phyloP scores from a whole-genome alignment of 1,139 yeast species.

The Magnusiomyces tetraspermus region DNA sequence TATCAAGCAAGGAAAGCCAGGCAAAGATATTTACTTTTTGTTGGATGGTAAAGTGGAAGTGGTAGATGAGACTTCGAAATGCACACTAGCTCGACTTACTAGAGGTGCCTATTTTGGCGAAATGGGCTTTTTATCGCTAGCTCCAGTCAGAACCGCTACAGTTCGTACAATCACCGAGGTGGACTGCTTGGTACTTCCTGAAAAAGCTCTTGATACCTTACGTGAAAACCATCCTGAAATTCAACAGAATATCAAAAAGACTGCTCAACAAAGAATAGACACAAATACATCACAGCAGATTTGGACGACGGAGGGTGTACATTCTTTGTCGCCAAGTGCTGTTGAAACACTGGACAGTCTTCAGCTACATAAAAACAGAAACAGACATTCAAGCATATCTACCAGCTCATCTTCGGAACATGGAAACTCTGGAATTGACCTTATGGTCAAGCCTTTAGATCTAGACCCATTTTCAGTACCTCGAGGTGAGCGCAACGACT shows the following conservation, averaged over 20 bases:
- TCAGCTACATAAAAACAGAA: not conserved
- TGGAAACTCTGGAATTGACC: constrained; percentile 4
- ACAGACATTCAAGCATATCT: constrained; percentile 4
- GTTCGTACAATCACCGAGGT: constrained; percentile 52
- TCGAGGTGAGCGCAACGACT: not conserved
- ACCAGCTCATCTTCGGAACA: constrained; percentile 7
- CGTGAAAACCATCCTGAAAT: constrained; percentile 51
- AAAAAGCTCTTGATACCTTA: constrained; percentile 42
- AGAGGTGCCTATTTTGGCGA: constrained; percentile 68
- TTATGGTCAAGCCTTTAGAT: constrained; percentile 9
- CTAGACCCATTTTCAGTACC: constrained; percentile 8
- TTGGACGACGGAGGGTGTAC: constrained; percentile 11
- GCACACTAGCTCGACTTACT: constrained; percentile 47
- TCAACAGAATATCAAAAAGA: constrained; percentile 48
- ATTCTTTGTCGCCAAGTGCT: not conserved
- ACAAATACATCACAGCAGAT: constrained; percentile 36
- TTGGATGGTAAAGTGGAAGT: constrained; percentile 66
- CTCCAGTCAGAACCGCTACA: constrained; percentile 49
- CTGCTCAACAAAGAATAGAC: constrained; percentile 50
- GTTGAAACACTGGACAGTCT: not conserved
- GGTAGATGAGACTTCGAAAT: constrained; percentile 35
- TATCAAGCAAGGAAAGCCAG: constrained; percentile 48
- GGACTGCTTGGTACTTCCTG: constrained; percentile 51
- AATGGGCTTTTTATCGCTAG: constrained; percentile 52
- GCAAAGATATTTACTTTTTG: constrained; percentile 57